Evolutionary conservation across 139 green algal species (phyloP).

Genomic region (Protoeuglena noctilucae): DNA sequence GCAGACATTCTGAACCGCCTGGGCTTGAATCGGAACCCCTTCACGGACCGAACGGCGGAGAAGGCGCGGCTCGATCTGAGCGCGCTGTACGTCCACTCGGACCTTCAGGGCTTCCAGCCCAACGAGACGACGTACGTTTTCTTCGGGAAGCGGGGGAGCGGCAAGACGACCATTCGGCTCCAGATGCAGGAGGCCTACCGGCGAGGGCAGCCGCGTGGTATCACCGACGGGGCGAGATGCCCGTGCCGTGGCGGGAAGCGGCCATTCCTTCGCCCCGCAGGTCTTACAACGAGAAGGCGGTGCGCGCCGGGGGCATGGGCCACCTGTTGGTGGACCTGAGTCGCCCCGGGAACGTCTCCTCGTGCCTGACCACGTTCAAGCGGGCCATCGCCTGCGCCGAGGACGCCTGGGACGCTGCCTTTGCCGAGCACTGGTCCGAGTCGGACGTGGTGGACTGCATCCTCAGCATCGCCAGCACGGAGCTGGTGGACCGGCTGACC

Average conservation of each 20-base stretch:
- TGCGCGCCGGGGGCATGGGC: constrained; percentile 25
- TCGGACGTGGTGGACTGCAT: constrained; percentile 73
- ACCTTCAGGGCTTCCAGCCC: constrained; percentile 54
- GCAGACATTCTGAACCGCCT: constrained; percentile 36
- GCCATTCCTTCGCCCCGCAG: too few relatives aligned
- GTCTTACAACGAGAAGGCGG: constrained; percentile 34
- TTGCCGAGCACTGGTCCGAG: constrained; percentile 51
- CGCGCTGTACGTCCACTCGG: constrained; percentile 51
- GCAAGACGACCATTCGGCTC: constrained; percentile 75
- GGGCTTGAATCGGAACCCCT: constrained; percentile 49
- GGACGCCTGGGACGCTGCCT: constrained; percentile 69
- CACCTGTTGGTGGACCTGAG: constrained; percentile 67
- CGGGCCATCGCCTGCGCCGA: constrained; percentile 29
- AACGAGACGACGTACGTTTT: constrained; percentile 73
- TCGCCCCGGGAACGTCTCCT: constrained; percentile 56
- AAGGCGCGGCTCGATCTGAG: constrained; percentile 48
- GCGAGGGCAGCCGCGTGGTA: too few relatives aligned
- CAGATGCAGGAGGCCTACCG: constrained; percentile 58
- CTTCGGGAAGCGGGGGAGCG: constrained; percentile 41
- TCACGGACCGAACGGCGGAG: constrained; percentile 68
- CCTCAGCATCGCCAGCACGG: constrained; percentile 46
- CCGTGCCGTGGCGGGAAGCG: too few relatives aligned
- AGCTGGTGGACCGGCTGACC: constrained; percentile 41
- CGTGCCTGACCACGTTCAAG: constrained; percentile 58
- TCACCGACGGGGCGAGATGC: too few relatives aligned